Percentiles rank a stretch among this genome's conserved stretches.
Conservation (phyloP, 2,329 filamentous ascomycete genomes). For the Talaromyces verruculosus region DNA sequence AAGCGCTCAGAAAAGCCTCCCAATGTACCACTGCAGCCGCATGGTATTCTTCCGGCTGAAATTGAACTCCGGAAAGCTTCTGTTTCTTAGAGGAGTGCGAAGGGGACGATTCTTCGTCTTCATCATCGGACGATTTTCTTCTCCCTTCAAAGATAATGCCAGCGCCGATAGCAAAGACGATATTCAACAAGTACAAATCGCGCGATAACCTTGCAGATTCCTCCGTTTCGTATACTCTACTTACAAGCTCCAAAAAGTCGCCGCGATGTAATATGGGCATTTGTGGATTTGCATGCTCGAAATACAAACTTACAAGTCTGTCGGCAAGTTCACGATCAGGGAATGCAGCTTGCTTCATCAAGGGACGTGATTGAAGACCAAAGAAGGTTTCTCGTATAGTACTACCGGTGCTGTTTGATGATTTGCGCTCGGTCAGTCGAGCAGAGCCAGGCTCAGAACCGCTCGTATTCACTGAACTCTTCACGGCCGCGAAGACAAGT, state of each 20-base stretch:
- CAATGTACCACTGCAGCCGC: slow-evolving; percentile 90
- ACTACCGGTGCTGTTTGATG: slow-evolving; percentile 61
- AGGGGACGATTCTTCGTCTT: slow-evolving; percentile 25
- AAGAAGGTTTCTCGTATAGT: slow-evolving; percentile 97
- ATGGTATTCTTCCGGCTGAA: slow-evolving; percentile 92
- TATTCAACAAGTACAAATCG: slow-evolving; percentile 92
- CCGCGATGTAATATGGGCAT: slow-evolving; percentile 87
- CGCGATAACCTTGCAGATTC: slow-evolving; percentile 67
- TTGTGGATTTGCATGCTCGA: slow-evolving; percentile 94
- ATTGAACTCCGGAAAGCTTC: slow-evolving; percentile 60
- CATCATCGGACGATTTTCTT: slow-evolving; percentile 31
- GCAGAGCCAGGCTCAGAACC: slow-evolving; percentile 65
- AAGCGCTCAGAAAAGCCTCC: slow-evolving; percentile 76
- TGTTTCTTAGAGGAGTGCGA: slow-evolving; percentile 45
- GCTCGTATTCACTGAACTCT: slow-evolving; percentile 63
- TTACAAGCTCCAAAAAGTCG: slow-evolving; percentile 87
- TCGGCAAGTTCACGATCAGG: slow-evolving; percentile 73
- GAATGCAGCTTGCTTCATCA: slow-evolving; percentile 80
- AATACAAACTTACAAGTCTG: slow-evolving; percentile 78
- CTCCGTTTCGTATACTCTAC: slow-evolving; percentile 72
- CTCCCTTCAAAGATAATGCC: slow-evolving; percentile 76
- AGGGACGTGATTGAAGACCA: slow-evolving; percentile 87
- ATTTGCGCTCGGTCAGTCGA: slow-evolving; percentile 57
- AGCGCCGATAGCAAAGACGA: slow-evolving; percentile 93
- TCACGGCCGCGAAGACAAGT: slow-evolving; percentile 91